Evolutionary conservation across 2,329 filamentous ascomycete genomes (phyloP).

Genomic region (Akanthomyces uredinophilus): DNA sequence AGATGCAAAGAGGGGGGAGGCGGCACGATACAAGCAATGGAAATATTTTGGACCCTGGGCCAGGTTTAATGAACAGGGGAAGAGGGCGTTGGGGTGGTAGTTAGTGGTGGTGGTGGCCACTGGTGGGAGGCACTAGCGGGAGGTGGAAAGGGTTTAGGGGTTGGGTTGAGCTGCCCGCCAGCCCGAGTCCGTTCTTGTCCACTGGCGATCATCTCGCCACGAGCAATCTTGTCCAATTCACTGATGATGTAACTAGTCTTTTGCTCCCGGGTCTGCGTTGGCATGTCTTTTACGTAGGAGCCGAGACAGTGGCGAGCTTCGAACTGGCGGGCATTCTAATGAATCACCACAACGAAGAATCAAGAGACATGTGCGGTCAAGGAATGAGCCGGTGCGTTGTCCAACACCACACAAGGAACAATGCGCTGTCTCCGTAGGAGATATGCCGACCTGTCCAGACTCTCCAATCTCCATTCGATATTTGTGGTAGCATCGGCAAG

Average conservation of each 20-base stretch:
- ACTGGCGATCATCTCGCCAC: background rate
- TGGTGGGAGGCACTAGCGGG: background rate
- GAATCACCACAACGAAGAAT: background rate
- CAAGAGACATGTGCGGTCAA: background rate
- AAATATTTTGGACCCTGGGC: conserved; percentile 10
- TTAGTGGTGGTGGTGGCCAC: background rate
- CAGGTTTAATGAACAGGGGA: conserved; percentile 7
- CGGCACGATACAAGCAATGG: background rate
- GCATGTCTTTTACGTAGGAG: background rate
- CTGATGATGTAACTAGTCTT: background rate
- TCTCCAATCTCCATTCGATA: background rate
- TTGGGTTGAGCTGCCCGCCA: background rate
- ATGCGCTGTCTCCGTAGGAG: background rate
- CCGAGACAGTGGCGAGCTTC: background rate
- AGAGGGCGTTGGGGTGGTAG: background rate
- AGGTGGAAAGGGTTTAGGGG: background rate
- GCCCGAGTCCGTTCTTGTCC: background rate
- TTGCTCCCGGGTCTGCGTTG: background rate
- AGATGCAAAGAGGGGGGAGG: conserved; percentile 11
- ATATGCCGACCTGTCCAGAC: background rate
- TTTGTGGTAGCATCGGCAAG: no score
- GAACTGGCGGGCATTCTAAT: background rate
- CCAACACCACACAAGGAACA: background rate
- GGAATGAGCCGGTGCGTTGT: background rate
- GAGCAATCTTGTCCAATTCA: background rate